Evolutionary conservation across 345 rosid genomes (phyloP), one percentile per base, ranked within the genome.

Genomic region (Lagerstroemia speciosa): DNA sequence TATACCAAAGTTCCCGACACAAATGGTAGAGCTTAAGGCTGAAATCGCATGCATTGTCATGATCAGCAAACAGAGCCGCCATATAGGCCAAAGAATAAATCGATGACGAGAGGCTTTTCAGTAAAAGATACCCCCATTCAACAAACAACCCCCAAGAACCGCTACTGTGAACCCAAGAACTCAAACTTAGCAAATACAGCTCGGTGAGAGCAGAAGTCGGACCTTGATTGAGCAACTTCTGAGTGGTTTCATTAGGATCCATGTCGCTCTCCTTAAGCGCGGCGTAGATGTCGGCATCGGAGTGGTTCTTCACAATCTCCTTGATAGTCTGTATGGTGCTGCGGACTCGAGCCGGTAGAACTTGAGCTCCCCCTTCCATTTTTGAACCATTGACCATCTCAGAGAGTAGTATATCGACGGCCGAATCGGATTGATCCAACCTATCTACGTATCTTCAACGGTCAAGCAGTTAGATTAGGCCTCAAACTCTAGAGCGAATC

Each of bases 201-300:
- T 30, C 48, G 20, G 61, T 66, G 40, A 52, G 5, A 29, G 46
- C 27, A 22, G 40, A 45, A 19, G 20, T 58, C 32, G 7, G 65
- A 93, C 98, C 98, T 90, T 85, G 90, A 71, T 78, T 69, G 43
- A 93, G 92, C 82, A 93, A 79, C 30, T 77, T 93, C 74, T 88
- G 91, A 64, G 84, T 77, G 58, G 93, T 85, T 67, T 86, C 97
- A 73, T 87, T 83, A 71, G 95, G 90, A 71, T 93, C 92, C 98
- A 93, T 93, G 75, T 81, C 67, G 63, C 78, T 69, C 72, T 90
- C 98, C 78, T 87, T 84, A 72, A 90, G 85, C 48, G 84, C 86
- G 67, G 67, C 71, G 57, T 85, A 83, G 34, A 93, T 86, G 73
- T 90, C 97, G 62, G 79, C 80, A 31, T 93, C 97, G 64, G 98